Base-by-base conservation (phyloP, 768 basidiomycete genomes). In the Boletellus ananas region DNA sequence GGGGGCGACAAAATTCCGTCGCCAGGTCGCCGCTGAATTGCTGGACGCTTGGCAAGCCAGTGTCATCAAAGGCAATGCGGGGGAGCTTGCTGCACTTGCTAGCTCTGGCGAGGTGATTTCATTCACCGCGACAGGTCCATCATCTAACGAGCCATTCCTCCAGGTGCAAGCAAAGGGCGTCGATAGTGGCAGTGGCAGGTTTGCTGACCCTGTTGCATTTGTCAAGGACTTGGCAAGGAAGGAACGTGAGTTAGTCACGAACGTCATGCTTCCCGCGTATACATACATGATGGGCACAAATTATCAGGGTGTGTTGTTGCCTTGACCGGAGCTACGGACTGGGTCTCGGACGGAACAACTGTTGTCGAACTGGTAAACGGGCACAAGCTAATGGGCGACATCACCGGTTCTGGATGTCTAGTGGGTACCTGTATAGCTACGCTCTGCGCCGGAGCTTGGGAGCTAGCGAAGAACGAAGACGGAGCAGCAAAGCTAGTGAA, bases 11-110 rank as follows among this genome's bases (percentile, higher is more conserved):
- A 56, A 68, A 4, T 89, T 81, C 64, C 78, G 94, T 42, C 81
- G 82, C 55, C 71, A 73, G 10, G 77, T 74, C 12, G 57, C 60
- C 14, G 43, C 64, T 83, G 90, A 82, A 48, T 74, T 95, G 12
- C 69, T 95, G 17, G 72, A 85, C 50, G 69, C 72, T 20, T 95
- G 87, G 81, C 92, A 94, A 67, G 83, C 86, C 11, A 85, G 87
- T 16, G 87, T 95, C 18, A 94, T 97, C 69, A 97, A 97, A 69
- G 94, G 94, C 4, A 96, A 97, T 61, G 87, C 91, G 0, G 90
- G 80, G 14, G 94, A 97, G 70, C 82, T 97, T 18, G 91, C 84
- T 0, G 79, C 87, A 0, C 65, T 95, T 10, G 80, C 84, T 2
- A 78, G 84, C n/a, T 88, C 87, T 0, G 66, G 66, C 13, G 94